Evolutionary conservation across 2,329 filamentous ascomycete species (phyloP), one percentile per base, ranked within the genome.

Genomic region (Bipolaris zeicola): DNA sequence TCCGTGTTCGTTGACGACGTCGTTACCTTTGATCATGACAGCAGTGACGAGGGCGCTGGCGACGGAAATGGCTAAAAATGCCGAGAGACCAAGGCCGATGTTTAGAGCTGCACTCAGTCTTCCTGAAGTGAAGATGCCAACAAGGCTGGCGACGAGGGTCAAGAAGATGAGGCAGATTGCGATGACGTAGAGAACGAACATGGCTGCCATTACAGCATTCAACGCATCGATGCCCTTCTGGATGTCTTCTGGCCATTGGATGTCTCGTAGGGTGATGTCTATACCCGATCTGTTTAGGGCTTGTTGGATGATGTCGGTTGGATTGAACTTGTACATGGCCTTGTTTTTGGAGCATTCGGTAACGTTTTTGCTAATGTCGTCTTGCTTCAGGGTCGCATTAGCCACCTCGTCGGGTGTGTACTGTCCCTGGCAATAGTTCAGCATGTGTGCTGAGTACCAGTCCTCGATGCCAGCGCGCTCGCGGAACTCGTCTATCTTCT

Each of bases 1-100:
- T 4, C 83, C 83, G 51, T 84, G 79, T 26, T 81, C 69, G 59
- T 86, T 86, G 59, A 88, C 79, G 0, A 82, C 66, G 16, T 81
- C 64, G 1, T 79, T 73, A 3, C 80, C 83, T 70, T 86, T 84
- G 52, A 82, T 78, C 10, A 81, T 80, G 4, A 87, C 73, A 16
- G 89, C 88, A 0, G 85, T 89, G 24, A 87, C 85, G 22, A 93
- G 88, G 64, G 91, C 91, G 18, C 89, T 93, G 45, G 89, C 87
- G 50, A 88, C 87, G 3, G 89, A 89, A 66, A 89, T 82, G 11
- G 86, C 76, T 6, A 85, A 38, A 59, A 86, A 84, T 0, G 82
- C 80, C n/a, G 85, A 65, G 39, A 78, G 66, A 16, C 82, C 74
- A 7, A 86, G 64, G 6, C 80, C 63, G 45, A 83, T 75, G 64